Conservation (phyloP, 305 asterid species). For the Ruellia speciosa region DNA sequence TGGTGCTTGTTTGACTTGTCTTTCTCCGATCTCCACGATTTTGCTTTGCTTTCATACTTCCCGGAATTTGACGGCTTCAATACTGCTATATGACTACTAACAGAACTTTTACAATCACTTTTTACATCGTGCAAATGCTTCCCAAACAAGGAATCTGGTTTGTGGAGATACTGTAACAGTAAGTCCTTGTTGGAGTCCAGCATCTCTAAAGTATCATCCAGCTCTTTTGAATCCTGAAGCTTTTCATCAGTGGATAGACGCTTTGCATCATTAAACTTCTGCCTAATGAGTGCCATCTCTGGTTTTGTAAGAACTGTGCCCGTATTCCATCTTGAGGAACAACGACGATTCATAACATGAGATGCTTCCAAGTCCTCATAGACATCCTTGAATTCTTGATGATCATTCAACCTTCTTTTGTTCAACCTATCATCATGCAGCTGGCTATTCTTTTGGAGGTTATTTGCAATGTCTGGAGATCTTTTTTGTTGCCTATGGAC, state of each 20-base stretch:
- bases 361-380: slow-evolving; percentile 89
- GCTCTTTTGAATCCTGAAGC: slow-evolving; percentile 43
- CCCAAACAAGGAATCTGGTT: slow-evolving; percentile 40
- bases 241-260: slow-evolving; percentile 40
- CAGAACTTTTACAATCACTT: slow-evolving; percentile 39
- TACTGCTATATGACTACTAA: slow-evolving; percentile 40
- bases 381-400: slow-evolving; percentile 65
- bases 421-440: slow-evolving; percentile 25
- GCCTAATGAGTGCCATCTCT: slow-evolving; percentile 51
- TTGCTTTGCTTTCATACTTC: slow-evolving; percentile 39
- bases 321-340: slow-evolving; percentile 57
- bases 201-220: slow-evolving; percentile 42
- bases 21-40: slow-evolving; percentile 41
- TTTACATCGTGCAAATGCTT: slow-evolving; percentile 46
- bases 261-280: slow-evolving; percentile 44
- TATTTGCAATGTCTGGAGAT: slow-evolving; percentile 31
- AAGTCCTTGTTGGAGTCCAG: slow-evolving; percentile 50
- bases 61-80: slow-evolving; percentile 43
- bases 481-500: slow-evolving; percentile 43
- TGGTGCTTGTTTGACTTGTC: slow-evolving; percentile 28
- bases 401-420: slow-evolving; percentile 42
- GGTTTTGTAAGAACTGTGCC: slow-evolving; percentile 44
- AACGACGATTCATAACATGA: slow-evolving; percentile 46
- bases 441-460: slow-evolving; percentile 25
- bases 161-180: slow-evolving; percentile 41